Conservation (phyloP, 257 asterid species). For the Solanum chilense region DNA sequence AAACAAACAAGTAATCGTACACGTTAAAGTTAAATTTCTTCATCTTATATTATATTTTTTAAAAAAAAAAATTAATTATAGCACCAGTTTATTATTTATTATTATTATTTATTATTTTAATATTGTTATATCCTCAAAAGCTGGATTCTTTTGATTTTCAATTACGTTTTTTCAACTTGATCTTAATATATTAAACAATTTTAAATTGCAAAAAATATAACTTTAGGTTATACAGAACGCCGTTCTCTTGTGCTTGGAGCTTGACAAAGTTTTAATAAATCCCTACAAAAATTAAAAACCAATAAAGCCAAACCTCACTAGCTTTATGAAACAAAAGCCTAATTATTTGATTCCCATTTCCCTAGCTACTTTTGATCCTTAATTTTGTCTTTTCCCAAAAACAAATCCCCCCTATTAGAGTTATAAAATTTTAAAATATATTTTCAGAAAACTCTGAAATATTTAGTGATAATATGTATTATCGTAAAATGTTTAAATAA, state of each 20-base stretch:
- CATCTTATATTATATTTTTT: background rate
- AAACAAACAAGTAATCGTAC: background rate
- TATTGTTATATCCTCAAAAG: background rate
- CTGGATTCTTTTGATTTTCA: background rate
- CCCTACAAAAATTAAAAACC: background rate
- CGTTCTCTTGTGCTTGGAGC: background rate
- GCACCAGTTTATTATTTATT: background rate
- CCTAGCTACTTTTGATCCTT: background rate
- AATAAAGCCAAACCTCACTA: background rate
- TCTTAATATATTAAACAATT: background rate
- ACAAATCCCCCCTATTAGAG: background rate
- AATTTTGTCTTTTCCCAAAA: background rate
- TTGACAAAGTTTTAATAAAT: background rate
- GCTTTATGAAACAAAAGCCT: background rate
- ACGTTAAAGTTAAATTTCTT: background rate
- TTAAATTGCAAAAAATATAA: background rate
- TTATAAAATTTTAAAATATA: background rate
- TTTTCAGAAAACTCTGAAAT: background rate
- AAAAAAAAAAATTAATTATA: background rate
- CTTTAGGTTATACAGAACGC: background rate
- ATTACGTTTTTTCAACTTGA: background rate
- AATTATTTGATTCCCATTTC: background rate
- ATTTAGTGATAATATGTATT: background rate
- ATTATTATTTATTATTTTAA: background rate
- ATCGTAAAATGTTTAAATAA: too few species aligned